Evolutionary conservation across 2,329 filamentous ascomycete species (phyloP), one percentile per base, ranked within the genome.

Genomic region (Alternaria sp.): DNA sequence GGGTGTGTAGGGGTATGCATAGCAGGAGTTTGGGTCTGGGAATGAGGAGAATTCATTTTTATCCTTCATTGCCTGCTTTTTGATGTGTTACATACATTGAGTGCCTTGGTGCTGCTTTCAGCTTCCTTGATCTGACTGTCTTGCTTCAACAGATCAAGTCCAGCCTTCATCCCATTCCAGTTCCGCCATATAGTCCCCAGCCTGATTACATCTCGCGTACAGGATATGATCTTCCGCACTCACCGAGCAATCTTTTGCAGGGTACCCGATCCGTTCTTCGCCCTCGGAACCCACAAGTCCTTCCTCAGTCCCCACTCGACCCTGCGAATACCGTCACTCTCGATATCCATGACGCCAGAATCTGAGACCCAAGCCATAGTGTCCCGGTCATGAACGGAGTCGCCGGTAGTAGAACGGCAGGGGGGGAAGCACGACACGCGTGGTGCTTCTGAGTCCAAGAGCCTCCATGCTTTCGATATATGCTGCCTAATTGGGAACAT

Each of bases 1-100:
- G 81, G 90, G 86, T 47, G 87, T 89, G 64, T 91, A 62, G 40
- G n/a, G 21, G 9, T 52, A 36, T 8, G 30, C 49, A 52, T 52
- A 52, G 36, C n/a, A 1, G 36, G 32, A 15, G 30, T 44, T 44
- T 28, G 10, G 52, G 5, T 25, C 10, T 44, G 51, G n/a, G 19
- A 32, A 12, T 23, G 12, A 52, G 11, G 6, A 52, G 19, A 52
- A 40, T 25, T 25, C 6, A 36, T 52, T 52, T 1, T 23, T 52
- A 52, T 13, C 17, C 28, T 51, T 36, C 13, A 7, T 51, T 17
- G 10, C 4, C 26, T 32, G 6, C 10, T 47, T 26, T 15, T 51
- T 6, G 3, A 15, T 21, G 17, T 32, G 26, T 32, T 13, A 19
- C 7, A 8, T 12, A 12, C 7, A 9, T 17, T 17, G 36, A 0